Evolutionary conservation across 257 asterid genomes (phyloP).

Genomic region (Jacaranda copaia): DNA sequence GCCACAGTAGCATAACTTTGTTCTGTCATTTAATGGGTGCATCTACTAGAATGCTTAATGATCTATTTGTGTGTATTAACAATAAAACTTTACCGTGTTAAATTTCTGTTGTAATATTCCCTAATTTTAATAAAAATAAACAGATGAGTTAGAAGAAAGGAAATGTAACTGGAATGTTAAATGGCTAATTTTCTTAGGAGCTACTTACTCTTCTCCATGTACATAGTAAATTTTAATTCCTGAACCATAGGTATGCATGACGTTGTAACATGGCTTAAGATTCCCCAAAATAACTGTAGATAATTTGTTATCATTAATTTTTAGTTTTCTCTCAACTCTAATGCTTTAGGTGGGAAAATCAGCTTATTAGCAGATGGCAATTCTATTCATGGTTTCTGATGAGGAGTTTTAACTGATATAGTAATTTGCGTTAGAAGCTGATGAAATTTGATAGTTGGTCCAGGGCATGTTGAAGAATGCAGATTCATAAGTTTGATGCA

Average conservation of each 20-base stretch:
- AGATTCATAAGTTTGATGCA: slow-evolving; percentile 4
- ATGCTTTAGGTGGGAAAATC: slow-evolving; percentile 2
- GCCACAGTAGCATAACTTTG: slow-evolving; percentile 6
- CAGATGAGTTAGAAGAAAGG: background rate
- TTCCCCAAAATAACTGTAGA: background rate
- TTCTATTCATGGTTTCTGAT: background rate
- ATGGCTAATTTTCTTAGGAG: background rate
- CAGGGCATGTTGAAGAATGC: slow-evolving; percentile 18
- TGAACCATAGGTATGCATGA: background rate
- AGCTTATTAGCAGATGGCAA: background rate
- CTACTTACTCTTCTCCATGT: slow-evolving; percentile 7
- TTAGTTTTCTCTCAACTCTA: background rate
- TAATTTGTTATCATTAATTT: slow-evolving; percentile 5
- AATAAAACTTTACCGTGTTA: slow-evolving; percentile 1
- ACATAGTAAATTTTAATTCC: slow-evolving; percentile 5
- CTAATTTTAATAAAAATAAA: slow-evolving; percentile 12
- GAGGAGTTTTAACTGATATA: background rate
- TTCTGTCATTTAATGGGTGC: slow-evolving; percentile 16
- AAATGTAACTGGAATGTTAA: background rate
- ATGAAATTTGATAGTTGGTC: slow-evolving; percentile 23
- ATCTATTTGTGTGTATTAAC: background rate
- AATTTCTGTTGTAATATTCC: slow-evolving; percentile 9
- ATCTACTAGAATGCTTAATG: slow-evolving; percentile 6
- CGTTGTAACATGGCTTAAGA: background rate
- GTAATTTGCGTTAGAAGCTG: slow-evolving; percentile 18